Conservation (phyloP, 2,329 filamentous ascomycete species). For the Rhynchosporium graminicola region DNA sequence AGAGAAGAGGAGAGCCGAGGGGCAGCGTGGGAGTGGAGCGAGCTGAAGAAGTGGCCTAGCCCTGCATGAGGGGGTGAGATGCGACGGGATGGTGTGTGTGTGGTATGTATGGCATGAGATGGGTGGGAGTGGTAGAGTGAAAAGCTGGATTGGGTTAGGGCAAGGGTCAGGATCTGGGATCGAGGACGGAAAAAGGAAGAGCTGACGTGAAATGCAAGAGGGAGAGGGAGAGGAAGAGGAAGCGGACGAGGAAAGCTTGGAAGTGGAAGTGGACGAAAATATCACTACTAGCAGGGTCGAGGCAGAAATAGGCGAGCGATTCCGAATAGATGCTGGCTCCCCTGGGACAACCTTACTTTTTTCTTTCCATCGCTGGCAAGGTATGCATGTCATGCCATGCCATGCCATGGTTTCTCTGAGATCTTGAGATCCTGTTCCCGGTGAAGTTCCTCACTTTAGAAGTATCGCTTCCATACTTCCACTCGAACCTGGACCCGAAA, state of each 20-base stretch:
- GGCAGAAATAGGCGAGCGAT: too few species aligned
- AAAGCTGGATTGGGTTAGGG: conserved; percentile 3
- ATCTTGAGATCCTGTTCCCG: too few species aligned
- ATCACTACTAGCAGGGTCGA: background rate
- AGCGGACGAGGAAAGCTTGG: background rate
- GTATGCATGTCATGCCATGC: too few species aligned
- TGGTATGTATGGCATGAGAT: background rate
- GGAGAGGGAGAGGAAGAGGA: background rate
- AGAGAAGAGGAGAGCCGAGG: conserved; percentile 6
- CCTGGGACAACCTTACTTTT: too few species aligned
- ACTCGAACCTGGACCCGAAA: background rate
- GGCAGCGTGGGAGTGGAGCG: background rate
- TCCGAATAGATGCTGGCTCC: too few species aligned
- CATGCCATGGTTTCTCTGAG: too few species aligned
- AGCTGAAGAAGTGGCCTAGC: background rate
- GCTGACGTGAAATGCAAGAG: background rate
- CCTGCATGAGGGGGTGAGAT: background rate
- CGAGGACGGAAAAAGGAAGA: background rate
- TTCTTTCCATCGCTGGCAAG: too few species aligned
- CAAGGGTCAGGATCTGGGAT: conserved; percentile 10
- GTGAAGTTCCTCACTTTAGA: too few species aligned
- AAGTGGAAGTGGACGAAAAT: background rate
- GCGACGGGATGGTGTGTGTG: background rate
- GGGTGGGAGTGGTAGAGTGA: background rate
- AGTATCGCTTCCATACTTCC: background rate